phyloP scores from a whole-genome alignment of 2,329 filamentous ascomycete species.

The Chaetomium globosum region DNA sequence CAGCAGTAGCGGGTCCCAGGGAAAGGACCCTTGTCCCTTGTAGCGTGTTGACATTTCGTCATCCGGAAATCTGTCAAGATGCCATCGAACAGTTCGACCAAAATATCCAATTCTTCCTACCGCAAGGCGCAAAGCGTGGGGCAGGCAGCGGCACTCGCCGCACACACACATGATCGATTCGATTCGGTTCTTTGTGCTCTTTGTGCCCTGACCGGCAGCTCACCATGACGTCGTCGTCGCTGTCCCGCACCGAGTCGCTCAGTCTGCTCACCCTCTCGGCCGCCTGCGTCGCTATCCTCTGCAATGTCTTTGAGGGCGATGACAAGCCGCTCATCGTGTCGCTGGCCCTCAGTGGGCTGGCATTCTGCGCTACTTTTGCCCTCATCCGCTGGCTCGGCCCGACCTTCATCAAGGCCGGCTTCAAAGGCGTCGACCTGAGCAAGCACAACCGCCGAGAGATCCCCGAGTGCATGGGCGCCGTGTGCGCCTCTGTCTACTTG shows the following conservation, averaged over 20 bases:
- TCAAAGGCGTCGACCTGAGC: constrained; percentile 87
- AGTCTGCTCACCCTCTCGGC: constrained; percentile 64
- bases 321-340: constrained; percentile 89
- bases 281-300: constrained; percentile 71
- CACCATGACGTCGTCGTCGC: constrained; percentile 39
- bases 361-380: constrained; percentile 78
- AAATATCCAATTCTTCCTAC: not conserved
- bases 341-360: constrained; percentile 80
- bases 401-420: constrained; percentile 82
- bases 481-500: constrained; percentile 91
- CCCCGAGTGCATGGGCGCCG: constrained; percentile 93
- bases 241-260: constrained; percentile 58
- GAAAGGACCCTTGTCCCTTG: not conserved
- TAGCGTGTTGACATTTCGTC: constrained; percentile 20
- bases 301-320: constrained; percentile 80
- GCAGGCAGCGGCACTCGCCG: constrained; percentile 3
- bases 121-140: not conserved
- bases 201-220: not conserved
- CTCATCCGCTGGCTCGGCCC: constrained; percentile 93
- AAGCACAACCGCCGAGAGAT: constrained; percentile 72
- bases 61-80: constrained; percentile 23
- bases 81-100: not conserved
- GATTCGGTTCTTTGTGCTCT: not conserved
- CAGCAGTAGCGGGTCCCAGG: constrained; percentile 8
- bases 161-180: not conserved